Evolutionary conservation across 2,329 filamentous ascomycete species (phyloP).

Genomic region (Apiospora malaysiana): DNA sequence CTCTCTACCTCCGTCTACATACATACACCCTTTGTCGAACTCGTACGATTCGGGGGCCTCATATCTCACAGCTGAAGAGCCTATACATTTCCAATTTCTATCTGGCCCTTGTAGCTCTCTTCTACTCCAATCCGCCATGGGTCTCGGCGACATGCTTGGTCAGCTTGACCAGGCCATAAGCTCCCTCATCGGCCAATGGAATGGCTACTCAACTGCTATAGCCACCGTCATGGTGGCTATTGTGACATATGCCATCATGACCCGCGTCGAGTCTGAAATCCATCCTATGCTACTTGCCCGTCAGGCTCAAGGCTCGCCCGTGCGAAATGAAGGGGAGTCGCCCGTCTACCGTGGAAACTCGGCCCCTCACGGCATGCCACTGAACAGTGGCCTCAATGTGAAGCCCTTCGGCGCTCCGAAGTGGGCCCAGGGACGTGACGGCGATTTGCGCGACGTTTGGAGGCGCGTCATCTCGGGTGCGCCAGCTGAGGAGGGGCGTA

Average conservation of each 20-base stretch:
- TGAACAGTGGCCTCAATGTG: conserved; percentile 79
- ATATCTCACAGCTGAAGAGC: background rate
- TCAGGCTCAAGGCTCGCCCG: conserved; percentile 78
- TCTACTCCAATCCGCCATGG: conserved; percentile 32
- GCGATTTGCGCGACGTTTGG: conserved; percentile 93
- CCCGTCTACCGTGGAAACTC: conserved; percentile 85
- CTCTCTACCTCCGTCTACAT: conserved; percentile 15
- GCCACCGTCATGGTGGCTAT: conserved; percentile 69
- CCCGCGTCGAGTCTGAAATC: conserved; percentile 81
- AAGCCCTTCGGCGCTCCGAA: conserved; percentile 80
- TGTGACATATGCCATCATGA: conserved; percentile 73
- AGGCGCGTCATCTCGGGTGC: conserved; percentile 70
- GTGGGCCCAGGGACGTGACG: conserved; percentile 83
- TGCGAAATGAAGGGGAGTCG: conserved; percentile 85
- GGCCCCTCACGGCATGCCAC: conserved; percentile 82
- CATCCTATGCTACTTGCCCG: conserved; percentile 90
- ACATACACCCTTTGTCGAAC: conserved; percentile 17
- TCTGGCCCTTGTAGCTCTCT: conserved; percentile 20
- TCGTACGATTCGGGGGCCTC: conserved; percentile 17
- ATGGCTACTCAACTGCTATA: conserved; percentile 77
- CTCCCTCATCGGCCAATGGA: conserved; percentile 78
- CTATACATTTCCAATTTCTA: conserved; percentile 20
- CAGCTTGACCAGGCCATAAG: conserved; percentile 75
- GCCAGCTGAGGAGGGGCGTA: conserved; percentile 65
- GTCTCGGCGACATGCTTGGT: conserved; percentile 62